These are phyloP conservation scores for Diaporthe eres DNA, from an alignment of 2,329 filamentous ascomycete genomes.

Conservation along the genomic window DNA sequence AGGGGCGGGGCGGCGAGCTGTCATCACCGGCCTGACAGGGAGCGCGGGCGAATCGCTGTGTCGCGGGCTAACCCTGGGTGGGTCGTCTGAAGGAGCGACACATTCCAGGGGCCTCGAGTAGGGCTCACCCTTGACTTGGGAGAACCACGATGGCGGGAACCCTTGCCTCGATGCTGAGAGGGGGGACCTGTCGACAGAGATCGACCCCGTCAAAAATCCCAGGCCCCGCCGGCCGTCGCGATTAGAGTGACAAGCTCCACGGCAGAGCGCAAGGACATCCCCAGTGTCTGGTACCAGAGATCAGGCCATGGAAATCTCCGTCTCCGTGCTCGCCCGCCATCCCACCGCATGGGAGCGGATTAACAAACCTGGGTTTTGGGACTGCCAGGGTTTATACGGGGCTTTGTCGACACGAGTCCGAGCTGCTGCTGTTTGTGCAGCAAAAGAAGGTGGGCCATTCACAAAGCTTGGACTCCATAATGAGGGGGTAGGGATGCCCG, in stretches of 20 bases:
- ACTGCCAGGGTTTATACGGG: conserved; percentile 20
- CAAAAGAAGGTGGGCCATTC: neutral
- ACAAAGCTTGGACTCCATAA: conserved; percentile 23
- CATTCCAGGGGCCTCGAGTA: conserved; percentile 22
- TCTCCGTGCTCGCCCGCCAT: conserved; percentile 22
- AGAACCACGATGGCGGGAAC: conserved; percentile 34
- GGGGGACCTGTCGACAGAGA: conserved; percentile 28
- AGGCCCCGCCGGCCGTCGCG: conserved; percentile 33
- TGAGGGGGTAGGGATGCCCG: conserved; percentile 1
- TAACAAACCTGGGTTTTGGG: neutral
- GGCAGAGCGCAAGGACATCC: conserved; percentile 16
- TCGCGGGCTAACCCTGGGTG: neutral
- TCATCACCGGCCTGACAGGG: conserved; percentile 39
- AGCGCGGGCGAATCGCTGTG: conserved; percentile 36
- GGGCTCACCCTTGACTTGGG: conserved; percentile 19
- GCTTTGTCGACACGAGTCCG: conserved; percentile 20
- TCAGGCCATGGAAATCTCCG: conserved; percentile 32
- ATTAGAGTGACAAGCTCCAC: conserved; percentile 39
- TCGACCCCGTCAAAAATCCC: conserved; percentile 25
- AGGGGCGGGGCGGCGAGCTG: conserved; percentile 39
- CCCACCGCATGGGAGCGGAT: conserved; percentile 12
- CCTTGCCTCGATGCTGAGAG: conserved; percentile 33
- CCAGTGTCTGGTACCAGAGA: conserved; percentile 24
- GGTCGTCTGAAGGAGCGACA: conserved; percentile 29
- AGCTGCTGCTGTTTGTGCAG: conserved; percentile 2